These are phyloP conservation scores for Parachaetomium inaequale DNA, from an alignment of 495 filamentous ascomycete species.

Conservation along the genomic window DNA sequence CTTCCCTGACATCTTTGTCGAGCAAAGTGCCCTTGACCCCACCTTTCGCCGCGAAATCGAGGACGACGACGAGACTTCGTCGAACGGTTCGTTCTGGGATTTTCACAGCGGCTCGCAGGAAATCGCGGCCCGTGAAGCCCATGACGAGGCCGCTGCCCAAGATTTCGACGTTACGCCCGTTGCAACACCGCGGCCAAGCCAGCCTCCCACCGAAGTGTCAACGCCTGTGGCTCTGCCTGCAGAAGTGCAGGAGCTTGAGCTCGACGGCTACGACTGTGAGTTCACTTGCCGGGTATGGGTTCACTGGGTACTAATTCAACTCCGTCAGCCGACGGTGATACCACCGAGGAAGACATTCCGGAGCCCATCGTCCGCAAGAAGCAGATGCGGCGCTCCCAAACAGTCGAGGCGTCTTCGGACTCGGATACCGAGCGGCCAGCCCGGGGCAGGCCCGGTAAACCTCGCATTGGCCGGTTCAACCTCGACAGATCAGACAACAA, in stretches of 20 bases:
- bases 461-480: conserved; percentile 53
- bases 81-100: conserved; percentile 47
- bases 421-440: conserved; percentile 42
- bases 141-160: conserved; percentile 29
- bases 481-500: conserved; percentile 57
- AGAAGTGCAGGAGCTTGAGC: conserved; percentile 49
- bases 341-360: conserved; percentile 76
- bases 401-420: conserved; percentile 40
- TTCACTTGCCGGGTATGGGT: conserved; percentile 32
- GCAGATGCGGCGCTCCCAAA: conserved; percentile 41
- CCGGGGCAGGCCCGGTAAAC: conserved; percentile 40
- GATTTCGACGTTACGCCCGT: conserved; percentile 28
- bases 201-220: conserved; percentile 41
- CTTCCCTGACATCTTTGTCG: conserved; percentile 68
- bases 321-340: conserved; percentile 72
- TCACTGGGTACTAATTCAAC: conserved; percentile 50
- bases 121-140: conserved; percentile 25
- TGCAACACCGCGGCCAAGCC: conserved; percentile 46
- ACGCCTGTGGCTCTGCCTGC: conserved; percentile 46
- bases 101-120: conserved; percentile 33
- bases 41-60: conserved; percentile 67
- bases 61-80: conserved; percentile 48
- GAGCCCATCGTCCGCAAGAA: conserved; percentile 55
- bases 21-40: conserved; percentile 66
- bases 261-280: conserved; percentile 80